Conservation (phyloP, 345 rosid genomes). For the Punica granatum region DNA sequence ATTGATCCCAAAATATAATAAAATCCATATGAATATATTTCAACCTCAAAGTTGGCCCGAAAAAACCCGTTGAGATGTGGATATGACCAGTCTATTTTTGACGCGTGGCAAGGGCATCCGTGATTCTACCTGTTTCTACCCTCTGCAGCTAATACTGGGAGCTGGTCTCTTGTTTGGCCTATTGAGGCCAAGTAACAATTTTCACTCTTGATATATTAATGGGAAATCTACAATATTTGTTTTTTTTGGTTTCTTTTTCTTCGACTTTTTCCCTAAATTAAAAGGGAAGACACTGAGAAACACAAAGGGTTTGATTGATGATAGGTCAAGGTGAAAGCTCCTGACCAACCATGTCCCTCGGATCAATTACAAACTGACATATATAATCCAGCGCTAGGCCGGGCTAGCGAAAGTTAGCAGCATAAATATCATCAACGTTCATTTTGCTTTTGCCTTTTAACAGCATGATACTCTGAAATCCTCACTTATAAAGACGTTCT, state of each 20-base stretch:
- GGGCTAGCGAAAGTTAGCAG: background rate
- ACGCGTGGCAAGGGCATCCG: background rate
- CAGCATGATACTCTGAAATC: background rate
- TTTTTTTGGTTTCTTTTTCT: background rate
- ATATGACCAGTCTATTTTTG: background rate
- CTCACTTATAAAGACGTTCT: background rate
- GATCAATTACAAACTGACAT: background rate
- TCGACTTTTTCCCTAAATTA: too few species aligned
- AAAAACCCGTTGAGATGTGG: too few species aligned
- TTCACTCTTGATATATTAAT: background rate
- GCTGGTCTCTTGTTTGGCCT: background rate
- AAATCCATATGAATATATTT: too few species aligned
- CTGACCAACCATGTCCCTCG: background rate
- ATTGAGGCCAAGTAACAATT: background rate
- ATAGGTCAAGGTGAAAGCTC: background rate
- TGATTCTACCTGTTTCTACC: background rate
- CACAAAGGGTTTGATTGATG: background rate
- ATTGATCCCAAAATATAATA: too few species aligned
- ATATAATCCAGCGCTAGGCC: background rate
- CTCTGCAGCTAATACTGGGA: background rate
- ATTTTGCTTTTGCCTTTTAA: background rate
- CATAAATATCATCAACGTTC: background rate
- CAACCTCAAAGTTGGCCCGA: too few species aligned
- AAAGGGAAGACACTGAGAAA: background rate
- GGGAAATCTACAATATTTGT: background rate